These are phyloP conservation scores for Fonsecaea nubica DNA, from an alignment of 2,329 filamentous ascomycete species.

Conservation along the genomic window DNA sequence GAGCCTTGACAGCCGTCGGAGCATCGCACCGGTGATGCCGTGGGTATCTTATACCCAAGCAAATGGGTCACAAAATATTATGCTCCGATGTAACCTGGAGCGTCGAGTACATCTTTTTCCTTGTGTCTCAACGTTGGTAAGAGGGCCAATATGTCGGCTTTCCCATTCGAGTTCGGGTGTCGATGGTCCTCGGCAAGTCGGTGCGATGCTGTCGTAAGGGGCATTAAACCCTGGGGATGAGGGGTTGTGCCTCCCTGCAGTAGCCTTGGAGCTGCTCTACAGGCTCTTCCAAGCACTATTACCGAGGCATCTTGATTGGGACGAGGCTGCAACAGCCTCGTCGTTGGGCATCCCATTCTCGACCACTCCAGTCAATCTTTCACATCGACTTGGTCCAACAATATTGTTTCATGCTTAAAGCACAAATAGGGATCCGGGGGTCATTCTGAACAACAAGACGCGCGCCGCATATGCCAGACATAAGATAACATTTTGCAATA, in stretches of 20 bases:
- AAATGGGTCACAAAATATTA: too few species aligned
- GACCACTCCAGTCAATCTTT: background rate
- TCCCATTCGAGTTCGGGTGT: background rate
- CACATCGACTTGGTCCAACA: background rate
- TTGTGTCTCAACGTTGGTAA: too few species aligned
- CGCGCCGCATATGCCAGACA: background rate
- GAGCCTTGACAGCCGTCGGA: background rate
- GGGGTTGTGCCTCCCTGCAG: background rate
- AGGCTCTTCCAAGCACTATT: background rate
- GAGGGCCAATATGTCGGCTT: too few species aligned
- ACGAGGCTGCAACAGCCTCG: constrained; percentile 2
- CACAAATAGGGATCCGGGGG: background rate
- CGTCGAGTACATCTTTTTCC: background rate
- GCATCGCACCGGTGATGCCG: too few species aligned
- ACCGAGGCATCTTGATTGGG: background rate
- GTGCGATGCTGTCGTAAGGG: background rate
- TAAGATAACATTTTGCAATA: background rate
- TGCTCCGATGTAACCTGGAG: too few species aligned
- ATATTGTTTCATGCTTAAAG: background rate
- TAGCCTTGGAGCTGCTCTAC: background rate
- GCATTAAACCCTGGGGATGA: background rate
- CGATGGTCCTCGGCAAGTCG: background rate
- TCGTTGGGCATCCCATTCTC: background rate
- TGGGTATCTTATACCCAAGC: too few species aligned
- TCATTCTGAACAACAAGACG: background rate